phyloP scores from a whole-genome alignment of 202 grass and related monocot species.

The Zizania palustris region DNA sequence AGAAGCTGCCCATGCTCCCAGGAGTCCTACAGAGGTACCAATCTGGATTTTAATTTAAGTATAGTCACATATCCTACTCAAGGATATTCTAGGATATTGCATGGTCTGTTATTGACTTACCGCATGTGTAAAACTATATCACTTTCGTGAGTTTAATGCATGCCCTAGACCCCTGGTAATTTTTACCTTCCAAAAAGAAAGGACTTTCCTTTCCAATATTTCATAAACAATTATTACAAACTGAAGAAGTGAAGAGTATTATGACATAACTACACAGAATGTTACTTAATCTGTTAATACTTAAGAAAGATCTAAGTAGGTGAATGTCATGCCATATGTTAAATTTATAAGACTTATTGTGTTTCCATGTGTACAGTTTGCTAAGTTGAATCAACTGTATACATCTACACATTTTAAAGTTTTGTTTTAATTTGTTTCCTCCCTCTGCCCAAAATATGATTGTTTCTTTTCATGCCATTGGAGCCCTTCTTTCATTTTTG shows the following conservation, averaged over 20 bases:
- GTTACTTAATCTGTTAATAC: background rate
- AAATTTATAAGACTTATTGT: background rate
- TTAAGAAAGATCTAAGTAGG: background rate
- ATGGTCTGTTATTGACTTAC: background rate
- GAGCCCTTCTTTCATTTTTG: constrained; percentile 14
- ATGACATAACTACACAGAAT: background rate
- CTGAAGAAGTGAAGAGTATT: background rate
- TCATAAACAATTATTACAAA: background rate
- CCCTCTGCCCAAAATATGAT: constrained; percentile 14
- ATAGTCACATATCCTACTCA: background rate
- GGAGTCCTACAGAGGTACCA: constrained; percentile 68
- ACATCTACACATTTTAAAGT: background rate
- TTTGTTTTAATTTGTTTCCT: constrained; percentile 20
- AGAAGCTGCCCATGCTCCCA: constrained; percentile 54
- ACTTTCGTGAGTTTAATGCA: background rate
- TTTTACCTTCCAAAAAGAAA: background rate
- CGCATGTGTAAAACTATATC: background rate
- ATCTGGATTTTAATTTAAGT: background rate
- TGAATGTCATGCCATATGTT: background rate
- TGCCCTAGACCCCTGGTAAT: background rate
- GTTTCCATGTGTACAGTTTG: background rate
- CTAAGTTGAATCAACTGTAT: constrained; percentile 9
- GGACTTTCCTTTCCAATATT: background rate
- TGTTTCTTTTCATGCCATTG: constrained; percentile 6
- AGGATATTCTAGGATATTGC: constrained; percentile 19